These are phyloP conservation scores for Solanum bukasovii DNA, from an alignment of 257 asterid genomes.

Conservation along the genomic window DNA sequence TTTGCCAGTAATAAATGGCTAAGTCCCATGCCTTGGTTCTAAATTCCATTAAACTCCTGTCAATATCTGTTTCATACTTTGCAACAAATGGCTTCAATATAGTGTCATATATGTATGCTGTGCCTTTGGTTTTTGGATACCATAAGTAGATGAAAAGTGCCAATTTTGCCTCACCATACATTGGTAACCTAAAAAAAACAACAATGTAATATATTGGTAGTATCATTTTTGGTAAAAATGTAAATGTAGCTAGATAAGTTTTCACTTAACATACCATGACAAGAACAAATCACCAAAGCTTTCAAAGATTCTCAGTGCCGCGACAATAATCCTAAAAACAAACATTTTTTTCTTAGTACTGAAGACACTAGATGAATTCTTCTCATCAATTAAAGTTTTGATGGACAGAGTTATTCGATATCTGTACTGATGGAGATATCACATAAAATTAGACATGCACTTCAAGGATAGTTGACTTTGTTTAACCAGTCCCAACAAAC, in stretches of 20 bases:
- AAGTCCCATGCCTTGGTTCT: conserved; percentile 67
- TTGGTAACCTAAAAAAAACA: conserved; percentile 51
- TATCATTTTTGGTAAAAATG: neutral
- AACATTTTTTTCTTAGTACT: too few relatives aligned
- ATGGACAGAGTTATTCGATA: neutral
- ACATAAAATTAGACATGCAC: neutral
- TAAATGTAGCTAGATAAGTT: neutral
- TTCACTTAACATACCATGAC: conserved; percentile 33
- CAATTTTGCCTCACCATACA: conserved; percentile 79
- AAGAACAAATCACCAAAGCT: conserved; percentile 43
- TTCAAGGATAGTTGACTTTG: neutral
- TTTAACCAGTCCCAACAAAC: neutral
- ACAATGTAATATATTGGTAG: neutral
- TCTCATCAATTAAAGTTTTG: neutral
- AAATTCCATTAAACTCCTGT: conserved; percentile 44
- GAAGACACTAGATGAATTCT: neutral
- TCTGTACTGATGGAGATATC: neutral
- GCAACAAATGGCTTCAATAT: conserved; percentile 57
- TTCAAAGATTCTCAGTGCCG: conserved; percentile 52
- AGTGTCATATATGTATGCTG: conserved; percentile 42
- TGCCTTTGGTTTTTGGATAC: conserved; percentile 85
- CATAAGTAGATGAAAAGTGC: conserved; percentile 84
- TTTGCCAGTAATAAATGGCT: conserved; percentile 62
- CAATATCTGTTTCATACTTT: conserved; percentile 58
- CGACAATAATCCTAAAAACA: conserved; percentile 64